phyloP scores from a whole-genome alignment of 192 early-diverging fungal genomes.

The Mortierella antarctica region DNA sequence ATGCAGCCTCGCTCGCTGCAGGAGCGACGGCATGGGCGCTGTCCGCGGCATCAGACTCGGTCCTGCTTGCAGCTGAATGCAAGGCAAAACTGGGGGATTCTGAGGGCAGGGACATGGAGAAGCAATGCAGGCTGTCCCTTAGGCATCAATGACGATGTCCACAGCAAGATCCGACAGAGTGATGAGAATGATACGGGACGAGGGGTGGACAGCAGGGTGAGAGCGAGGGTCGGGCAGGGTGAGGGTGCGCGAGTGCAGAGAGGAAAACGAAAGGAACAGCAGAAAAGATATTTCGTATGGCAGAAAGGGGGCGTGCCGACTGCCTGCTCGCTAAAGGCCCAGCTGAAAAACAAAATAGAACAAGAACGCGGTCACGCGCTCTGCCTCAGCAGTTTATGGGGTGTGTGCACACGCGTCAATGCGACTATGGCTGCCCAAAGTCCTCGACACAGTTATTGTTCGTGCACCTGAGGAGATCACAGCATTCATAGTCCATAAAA shows the following conservation, averaged over 20 bases:
- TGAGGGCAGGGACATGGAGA: slow-evolving; percentile 43
- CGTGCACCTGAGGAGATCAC: background rate
- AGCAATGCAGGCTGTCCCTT: slow-evolving; percentile 1
- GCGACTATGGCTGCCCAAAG: background rate
- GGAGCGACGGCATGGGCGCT: background rate
- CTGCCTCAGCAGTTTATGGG: no score
- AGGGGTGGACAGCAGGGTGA: background rate
- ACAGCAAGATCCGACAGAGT: background rate
- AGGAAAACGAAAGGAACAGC: background rate
- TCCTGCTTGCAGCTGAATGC: slow-evolving; percentile 11
- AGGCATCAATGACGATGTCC: slow-evolving; percentile 3
- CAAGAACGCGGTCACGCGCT: background rate
- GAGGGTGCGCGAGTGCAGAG: background rate
- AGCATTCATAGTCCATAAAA: slow-evolving; percentile 15
- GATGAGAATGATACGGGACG: background rate
- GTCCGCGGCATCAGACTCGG: slow-evolving; percentile 24
- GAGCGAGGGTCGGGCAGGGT: background rate
- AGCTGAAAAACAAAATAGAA: slow-evolving; percentile 1
- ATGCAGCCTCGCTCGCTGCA: background rate
- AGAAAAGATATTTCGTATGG: background rate
- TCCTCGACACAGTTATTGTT: background rate
- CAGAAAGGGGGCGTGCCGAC: background rate
- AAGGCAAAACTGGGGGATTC: slow-evolving; percentile 29
- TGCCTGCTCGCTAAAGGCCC: background rate
- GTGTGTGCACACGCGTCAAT: no score